Evolutionary conservation across 768 basidiomycete genomes (phyloP).

Genomic region (Peribolospora kevripleyi): DNA sequence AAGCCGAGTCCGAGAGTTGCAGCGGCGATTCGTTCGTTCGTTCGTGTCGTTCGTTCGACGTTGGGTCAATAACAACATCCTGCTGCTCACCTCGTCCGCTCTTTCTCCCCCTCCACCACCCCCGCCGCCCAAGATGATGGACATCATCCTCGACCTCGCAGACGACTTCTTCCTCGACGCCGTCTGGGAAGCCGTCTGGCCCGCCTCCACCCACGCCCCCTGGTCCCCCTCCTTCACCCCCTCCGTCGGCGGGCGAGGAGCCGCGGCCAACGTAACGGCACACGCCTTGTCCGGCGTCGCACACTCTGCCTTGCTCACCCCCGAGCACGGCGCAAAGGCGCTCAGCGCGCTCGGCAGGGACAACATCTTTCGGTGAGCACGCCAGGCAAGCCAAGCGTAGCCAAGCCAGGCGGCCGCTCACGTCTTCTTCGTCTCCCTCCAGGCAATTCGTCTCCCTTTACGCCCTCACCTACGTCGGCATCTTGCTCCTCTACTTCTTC

Average conservation of each 20-base stretch:
- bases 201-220: constrained; percentile 24
- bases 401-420: constrained; percentile 8
- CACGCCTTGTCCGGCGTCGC: constrained; percentile 19
- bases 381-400: constrained; percentile 10
- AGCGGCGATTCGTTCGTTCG: too few species aligned
- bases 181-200: constrained; percentile 51
- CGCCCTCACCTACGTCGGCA: constrained; percentile 50
- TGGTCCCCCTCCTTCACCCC: constrained; percentile 24
- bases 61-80: too few species aligned
- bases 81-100: too few species aligned
- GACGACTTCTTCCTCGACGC: constrained; percentile 56
- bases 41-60: too few species aligned
- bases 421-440: constrained; percentile 21
- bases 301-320: constrained; percentile 10
- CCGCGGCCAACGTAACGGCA: neutral
- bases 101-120: neutral
- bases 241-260: constrained; percentile 3
- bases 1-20: too few species aligned
- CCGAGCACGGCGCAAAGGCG: constrained; percentile 1
- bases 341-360: neutral
- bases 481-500: constrained; percentile 62
- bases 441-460: constrained; percentile 49
- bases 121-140: constrained; percentile 30
- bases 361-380: neutral
- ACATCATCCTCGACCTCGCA: constrained; percentile 44